phyloP scores from a whole-genome alignment of 2,329 filamentous ascomycete species.

The Claviceps humidiphila region DNA sequence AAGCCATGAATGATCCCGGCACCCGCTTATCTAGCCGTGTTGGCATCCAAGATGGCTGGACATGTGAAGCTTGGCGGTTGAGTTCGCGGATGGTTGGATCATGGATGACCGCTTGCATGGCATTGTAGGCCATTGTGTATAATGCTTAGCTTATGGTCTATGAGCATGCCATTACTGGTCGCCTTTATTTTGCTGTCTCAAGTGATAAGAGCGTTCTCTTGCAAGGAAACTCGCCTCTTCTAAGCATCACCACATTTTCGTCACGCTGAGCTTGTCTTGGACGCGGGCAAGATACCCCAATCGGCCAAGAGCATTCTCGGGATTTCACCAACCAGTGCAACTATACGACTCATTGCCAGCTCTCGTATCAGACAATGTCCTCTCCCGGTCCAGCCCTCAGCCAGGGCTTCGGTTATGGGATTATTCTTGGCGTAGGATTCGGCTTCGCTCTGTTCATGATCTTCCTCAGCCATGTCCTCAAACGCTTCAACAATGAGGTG shows the following conservation, averaged over 20 bases:
- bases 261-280: too few species aligned
- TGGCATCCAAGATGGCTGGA: not conserved
- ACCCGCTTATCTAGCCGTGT: not conserved
- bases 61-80: not conserved
- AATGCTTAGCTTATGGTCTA: not conserved
- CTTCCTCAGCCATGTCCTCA: slow-evolving; percentile 55
- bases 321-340: too few species aligned
- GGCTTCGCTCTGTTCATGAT: slow-evolving; percentile 67
- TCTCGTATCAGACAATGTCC: slow-evolving; percentile 5
- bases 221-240: too few species aligned
- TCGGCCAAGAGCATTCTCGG: too few species aligned
- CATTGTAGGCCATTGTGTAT: not conserved
- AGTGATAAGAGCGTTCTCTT: too few species aligned
- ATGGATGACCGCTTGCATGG: not conserved
- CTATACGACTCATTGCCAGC: too few species aligned
- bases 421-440: slow-evolving; percentile 61
- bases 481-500: slow-evolving; percentile 49
- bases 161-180: too few species aligned
- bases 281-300: too few species aligned
- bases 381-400: slow-evolving; percentile 24
- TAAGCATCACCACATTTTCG: too few species aligned
- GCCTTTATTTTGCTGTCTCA: too few species aligned
- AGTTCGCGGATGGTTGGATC: not conserved
- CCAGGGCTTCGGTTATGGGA: slow-evolving; percentile 63
- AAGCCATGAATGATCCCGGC: not conserved